A percentile compares a stretch with the other conserved stretches of the same genome.
Evolutionary conservation across 129 eudicot genomes (phyloP).

Genomic region (Lactuca sativa): DNA sequence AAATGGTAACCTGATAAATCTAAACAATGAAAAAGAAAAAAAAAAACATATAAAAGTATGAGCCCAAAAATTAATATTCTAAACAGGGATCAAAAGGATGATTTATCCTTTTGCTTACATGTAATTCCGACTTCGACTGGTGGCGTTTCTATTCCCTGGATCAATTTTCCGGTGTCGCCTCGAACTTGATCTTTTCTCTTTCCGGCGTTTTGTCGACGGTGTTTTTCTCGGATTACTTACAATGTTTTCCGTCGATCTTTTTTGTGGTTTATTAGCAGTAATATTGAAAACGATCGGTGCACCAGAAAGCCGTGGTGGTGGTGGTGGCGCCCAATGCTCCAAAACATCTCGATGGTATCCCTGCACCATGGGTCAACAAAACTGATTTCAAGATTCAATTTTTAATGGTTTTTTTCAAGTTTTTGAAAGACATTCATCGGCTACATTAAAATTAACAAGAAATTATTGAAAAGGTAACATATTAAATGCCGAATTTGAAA

Average conservation of each 20-base stretch:
- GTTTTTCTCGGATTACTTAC: constrained; percentile 33
- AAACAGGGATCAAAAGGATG: constrained; percentile 43
- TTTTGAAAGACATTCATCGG: not conserved
- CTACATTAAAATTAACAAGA: not conserved
- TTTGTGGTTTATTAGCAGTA: constrained; percentile 21
- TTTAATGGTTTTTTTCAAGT: not conserved
- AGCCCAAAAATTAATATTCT: constrained; percentile 35
- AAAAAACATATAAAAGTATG: not conserved
- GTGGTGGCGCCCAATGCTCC: constrained; percentile 66
- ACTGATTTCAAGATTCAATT: not conserved
- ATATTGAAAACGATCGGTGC: constrained; percentile 26
- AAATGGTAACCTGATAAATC: constrained; percentile 19
- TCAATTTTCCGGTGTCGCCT: constrained; percentile 71
- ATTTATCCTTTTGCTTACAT: constrained; percentile 37
- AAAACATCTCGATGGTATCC: constrained; percentile 84
- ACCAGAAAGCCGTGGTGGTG: constrained; percentile 43
- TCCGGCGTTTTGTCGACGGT: constrained; percentile 39
- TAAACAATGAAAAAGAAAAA: constrained; percentile 2
- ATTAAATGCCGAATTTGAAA: not conserved
- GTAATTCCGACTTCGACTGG: constrained; percentile 17
- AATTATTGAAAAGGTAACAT: not conserved
- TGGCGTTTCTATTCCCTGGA: constrained; percentile 36
- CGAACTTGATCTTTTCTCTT: constrained; percentile 48
- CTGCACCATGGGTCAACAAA: constrained; percentile 32
- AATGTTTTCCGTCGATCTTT: constrained; percentile 10